Percentiles rank a stretch among this genome's conserved stretches.
Evolutionary conservation across 495 filamentous ascomycete species (phyloP).

Genomic region (Hypoxylon fragiforme): DNA sequence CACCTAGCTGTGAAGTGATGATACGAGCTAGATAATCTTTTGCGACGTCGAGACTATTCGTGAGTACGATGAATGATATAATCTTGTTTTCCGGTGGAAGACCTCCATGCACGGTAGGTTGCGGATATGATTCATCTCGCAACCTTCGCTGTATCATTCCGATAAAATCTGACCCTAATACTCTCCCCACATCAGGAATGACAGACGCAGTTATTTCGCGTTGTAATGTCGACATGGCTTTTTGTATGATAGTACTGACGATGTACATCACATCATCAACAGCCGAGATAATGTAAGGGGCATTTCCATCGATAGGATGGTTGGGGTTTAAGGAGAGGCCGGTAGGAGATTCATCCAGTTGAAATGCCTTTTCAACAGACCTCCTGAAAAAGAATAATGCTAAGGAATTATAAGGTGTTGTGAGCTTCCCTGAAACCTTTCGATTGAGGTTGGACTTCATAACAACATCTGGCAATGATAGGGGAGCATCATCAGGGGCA

Average conservation of each 20-base stretch:
- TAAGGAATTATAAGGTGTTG: slow-evolving; percentile 80
- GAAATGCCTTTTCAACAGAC: slow-evolving; percentile 95
- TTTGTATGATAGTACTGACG: slow-evolving; percentile 85
- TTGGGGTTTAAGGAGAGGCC: slow-evolving; percentile 74
- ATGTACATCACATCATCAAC: slow-evolving; percentile 99
- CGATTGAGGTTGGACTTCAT: slow-evolving; percentile 70
- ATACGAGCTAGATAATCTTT: slow-evolving; percentile 90
- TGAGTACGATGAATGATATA: slow-evolving; percentile 83
- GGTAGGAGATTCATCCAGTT: slow-evolving; percentile 90
- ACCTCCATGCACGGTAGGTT: slow-evolving; percentile 69
- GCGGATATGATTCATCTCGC: slow-evolving; percentile 91
- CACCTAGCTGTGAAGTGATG: slow-evolving; percentile 63
- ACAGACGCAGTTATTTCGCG: slow-evolving; percentile 71
- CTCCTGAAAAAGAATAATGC: slow-evolving; percentile 95
- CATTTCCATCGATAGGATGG: slow-evolving; percentile 67
- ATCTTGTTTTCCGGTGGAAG: slow-evolving; percentile 83
- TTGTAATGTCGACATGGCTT: slow-evolving; percentile 84
- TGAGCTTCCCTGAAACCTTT: slow-evolving; percentile 74
- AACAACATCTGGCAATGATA: slow-evolving; percentile 70
- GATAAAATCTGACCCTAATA: slow-evolving; percentile 92
- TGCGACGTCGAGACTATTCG: slow-evolving; percentile 91
- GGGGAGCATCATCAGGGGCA: slow-evolving; percentile 47
- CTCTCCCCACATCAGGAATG: slow-evolving; percentile 75
- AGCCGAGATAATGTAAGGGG: slow-evolving; percentile 90
- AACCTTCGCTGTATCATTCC: slow-evolving; percentile 97